Base-by-base conservation (phyloP, 192 early-diverging fungal species). In the Backusella macrospora region DNA sequence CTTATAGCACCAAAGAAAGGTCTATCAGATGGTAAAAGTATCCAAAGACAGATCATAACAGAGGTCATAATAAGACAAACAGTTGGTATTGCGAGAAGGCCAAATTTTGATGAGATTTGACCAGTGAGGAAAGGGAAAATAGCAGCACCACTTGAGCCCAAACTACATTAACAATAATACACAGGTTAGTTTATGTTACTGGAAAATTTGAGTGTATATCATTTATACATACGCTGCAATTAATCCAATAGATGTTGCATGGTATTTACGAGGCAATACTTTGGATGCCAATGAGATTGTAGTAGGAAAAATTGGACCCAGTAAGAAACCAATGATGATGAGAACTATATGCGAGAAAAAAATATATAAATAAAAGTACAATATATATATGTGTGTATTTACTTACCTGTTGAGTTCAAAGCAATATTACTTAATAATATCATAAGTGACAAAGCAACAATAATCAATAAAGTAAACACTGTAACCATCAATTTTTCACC, bases 81-180 rank as follows among this genome's bases (percentile, higher is more conserved):
- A 23, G 45, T 9, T 13, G 74, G 74, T 34, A 78, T 64, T 15
- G 29, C 38, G 1, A 48, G 16, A 16, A 78, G 73, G 29, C 77
- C 77, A 65, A 45, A 73, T 15, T 71, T 48, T 55, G 52, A 62
- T 26, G 73, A 46, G 14, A 78, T 65, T 39, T 65, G 39, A 62
- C 78, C 78, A 26, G 74, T 72, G 38, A 75, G n/a, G 44, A 68
- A 80, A n/a, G 79, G 79, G 42, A 76, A 69, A 12, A 79, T 13
- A 38, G 75, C 75, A 5, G 72, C 67, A 44, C 79, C 79, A 7
- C 52, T 62, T 15, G 52, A 52, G 23, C 79, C 79, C 62, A 80
- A 62, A 13, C 73, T 74, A 74, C 26, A 42, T 6, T 46, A 37
- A 44, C 55, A 39, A 38, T 64, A 18, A 0, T 52, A 9, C 9